Evolutionary conservation across 768 basidiomycete genomes (phyloP), one percentile per base, ranked within the genome.

Genomic region (Tulasnella sp.): DNA sequence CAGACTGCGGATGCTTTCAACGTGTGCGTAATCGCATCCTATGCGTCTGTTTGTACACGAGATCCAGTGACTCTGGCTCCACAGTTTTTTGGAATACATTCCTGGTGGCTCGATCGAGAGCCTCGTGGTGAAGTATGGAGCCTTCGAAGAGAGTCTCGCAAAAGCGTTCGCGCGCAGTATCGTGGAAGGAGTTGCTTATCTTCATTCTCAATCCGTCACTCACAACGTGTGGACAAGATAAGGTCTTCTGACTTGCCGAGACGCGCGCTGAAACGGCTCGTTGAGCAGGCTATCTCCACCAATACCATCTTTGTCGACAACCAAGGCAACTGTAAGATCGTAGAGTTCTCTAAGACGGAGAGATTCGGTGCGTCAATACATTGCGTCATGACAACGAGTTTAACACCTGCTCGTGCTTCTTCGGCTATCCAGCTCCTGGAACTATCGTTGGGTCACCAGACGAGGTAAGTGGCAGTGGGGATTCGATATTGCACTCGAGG

Each of bases 391-490:
- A 0, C 84, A 87, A 77, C 84, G 84, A 28, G 87, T 87, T 34
- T 92, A 92, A 77, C 82, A 40, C 92, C 93, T 40, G 90, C 92
- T 72, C 93, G 98, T 85, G 89, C 97, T 9, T 94, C 96, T 3
- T 98, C 97, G 24, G 1, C 1, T 87, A 46, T 99, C 7, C 97
- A 99, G 86, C 97, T 97, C 2, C 97, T 96, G 1, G 97, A 98
- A 18, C 99, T 98, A 86, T 99, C 97, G 97, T 98, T 98, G 97
- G 96, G 24, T 54, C 97, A 0, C 97, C 97, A 0, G 97, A 98
- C 86, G 96, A 98, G n/a, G 98, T 99, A 81, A 97, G 96, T 84
- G 97, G 99, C 87, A 96, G 93, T 37, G 90, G 92, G 0, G 95
- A 97, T 84, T 97, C 96, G 18, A 90, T 89, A 81, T 24, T 54